Evolutionary conservation across 1,284 basidiomycete genomes (phyloP), one percentile per base, ranked within the genome.

Genomic region (Tilletiaria anomala): DNA sequence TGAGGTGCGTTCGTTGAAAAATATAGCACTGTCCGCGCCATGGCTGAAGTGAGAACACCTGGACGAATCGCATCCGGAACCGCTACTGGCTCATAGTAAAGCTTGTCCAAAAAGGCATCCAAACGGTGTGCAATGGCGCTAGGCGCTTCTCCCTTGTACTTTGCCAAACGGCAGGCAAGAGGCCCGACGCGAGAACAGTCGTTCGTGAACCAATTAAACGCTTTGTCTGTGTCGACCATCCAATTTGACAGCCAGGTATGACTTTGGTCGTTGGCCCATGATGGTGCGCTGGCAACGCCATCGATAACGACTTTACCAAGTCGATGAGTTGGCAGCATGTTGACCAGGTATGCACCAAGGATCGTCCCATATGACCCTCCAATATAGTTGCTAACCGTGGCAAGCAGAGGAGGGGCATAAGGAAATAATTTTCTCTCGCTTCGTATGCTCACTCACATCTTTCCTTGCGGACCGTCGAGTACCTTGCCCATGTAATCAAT

Each of bases 31-130:
- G 37, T 8, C 50, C 2, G 58, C 65, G 32, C 60, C 54, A 37
- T 26, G 4, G 70, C 70, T 5, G 58, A 59, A 4, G 68, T 71
- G 5, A 72, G 51, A n/a, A 64, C 50, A 0, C 68, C 69, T 1
- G 69, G 65, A 2, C 52, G 47, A 8, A 42, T 37, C 0, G 58
- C 64, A 24, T 62, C 45, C 0, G 67, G 56, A 15, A 40, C 41
- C 14, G 68, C 22, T 11, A 24, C 23, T 16, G 36, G 36, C 22
- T 37, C 23, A 14, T 26, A 26, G 18, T 37, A 37, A 8, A 37
- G 6, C 1, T 37, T 17, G n/a, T 37, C 22, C 6, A 37, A 26
- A 35, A 41, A 35, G 1, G 5, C 17, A 19, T 41, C 39, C 0
- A 54, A 21, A 5, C 52, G 39, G n/a, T 39, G 26, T 6, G 33